Evolutionary conservation across 2,329 filamentous ascomycete species (phyloP).

Genomic region (Neopestalotiopsis rosae): DNA sequence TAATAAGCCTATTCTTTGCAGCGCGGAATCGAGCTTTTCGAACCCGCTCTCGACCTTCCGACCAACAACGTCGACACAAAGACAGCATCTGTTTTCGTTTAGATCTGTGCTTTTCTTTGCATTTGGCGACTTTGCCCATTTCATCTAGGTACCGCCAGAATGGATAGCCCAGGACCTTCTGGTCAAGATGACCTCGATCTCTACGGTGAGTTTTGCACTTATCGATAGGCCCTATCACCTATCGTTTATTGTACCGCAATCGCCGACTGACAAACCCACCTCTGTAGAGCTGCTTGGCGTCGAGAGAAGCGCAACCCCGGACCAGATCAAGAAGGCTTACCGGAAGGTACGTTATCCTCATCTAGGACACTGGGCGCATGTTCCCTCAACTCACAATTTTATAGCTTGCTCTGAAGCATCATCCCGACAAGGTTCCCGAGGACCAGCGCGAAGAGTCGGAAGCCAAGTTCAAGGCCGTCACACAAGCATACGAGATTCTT

Average conservation of each 20-base stretch:
- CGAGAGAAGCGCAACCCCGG: constrained; percentile 71
- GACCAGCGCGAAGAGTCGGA: constrained; percentile 85
- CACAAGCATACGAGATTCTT: constrained; percentile 96
- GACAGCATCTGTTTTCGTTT: neutral
- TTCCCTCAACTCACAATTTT: constrained; percentile 1
- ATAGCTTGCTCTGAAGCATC: constrained; percentile 83
- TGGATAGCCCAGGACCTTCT: constrained; percentile 33
- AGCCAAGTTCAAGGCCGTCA: constrained; percentile 89
- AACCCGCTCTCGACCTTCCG: neutral
- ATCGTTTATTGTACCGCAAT: neutral
- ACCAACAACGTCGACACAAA: neutral
- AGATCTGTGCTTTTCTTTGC: constrained; percentile 1
- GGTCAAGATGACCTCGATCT: constrained; percentile 59
- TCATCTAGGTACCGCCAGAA: constrained; percentile 22
- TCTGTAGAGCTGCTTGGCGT: constrained; percentile 78
- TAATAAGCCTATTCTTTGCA: constrained; percentile 14
- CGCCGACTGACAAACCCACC: constrained; percentile 16
- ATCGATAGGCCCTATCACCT: constrained; percentile 7
- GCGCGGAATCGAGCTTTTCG: constrained; percentile 8
- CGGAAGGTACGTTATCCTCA: constrained; percentile 72
- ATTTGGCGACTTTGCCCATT: neutral
- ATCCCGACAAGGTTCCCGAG: constrained; percentile 95
- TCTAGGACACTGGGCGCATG: neutral
- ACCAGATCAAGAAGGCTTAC: constrained; percentile 94
- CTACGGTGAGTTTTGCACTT: constrained; percentile 49